Conservation (phyloP, 2,329 filamentous ascomycete species). For the Mollisia scopiformis region DNA sequence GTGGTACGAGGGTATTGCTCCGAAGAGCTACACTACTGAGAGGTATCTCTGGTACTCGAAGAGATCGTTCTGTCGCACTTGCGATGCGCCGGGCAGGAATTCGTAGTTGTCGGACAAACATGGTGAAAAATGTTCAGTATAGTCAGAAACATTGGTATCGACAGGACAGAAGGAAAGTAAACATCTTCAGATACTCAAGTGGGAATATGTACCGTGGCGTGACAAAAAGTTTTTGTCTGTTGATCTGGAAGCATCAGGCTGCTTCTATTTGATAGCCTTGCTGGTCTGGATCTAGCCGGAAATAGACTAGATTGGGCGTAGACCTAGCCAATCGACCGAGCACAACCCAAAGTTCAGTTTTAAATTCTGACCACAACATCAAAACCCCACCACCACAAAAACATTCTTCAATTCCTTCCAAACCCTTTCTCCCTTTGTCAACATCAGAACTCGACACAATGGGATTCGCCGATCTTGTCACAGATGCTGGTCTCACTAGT, state of each 20-base stretch:
- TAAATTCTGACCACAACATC: too few relatives aligned
- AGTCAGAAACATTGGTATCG: slow-evolving; percentile 2
- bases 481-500: slow-evolving; percentile 65
- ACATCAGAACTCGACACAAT: slow-evolving; percentile 43
- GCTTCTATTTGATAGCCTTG: not conserved
- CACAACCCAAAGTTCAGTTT: too few relatives aligned
- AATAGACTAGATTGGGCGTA: too few relatives aligned
- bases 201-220: not conserved
- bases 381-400: slow-evolving; percentile 14
- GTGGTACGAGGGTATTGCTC: slow-evolving; percentile 7
- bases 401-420: slow-evolving; percentile 10
- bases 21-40: slow-evolving; percentile 15
- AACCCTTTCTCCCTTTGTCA: not conserved
- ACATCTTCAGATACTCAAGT: slow-evolving; percentile 13
- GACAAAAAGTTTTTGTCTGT: not conserved
- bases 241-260: slow-evolving; percentile 3
- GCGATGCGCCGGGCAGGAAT: slow-evolving; percentile 32
- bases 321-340: too few relatives aligned
- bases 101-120: slow-evolving; percentile 30
- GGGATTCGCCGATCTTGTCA: slow-evolving; percentile 71
- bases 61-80: slow-evolving; percentile 16
- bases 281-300: too few relatives aligned
- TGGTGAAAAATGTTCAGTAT: slow-evolving; percentile 20
- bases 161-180: not conserved
- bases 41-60: slow-evolving; percentile 17